Evolutionary conservation across 306 rosid genomes (phyloP).

Genomic region (Carpinus fangiana): DNA sequence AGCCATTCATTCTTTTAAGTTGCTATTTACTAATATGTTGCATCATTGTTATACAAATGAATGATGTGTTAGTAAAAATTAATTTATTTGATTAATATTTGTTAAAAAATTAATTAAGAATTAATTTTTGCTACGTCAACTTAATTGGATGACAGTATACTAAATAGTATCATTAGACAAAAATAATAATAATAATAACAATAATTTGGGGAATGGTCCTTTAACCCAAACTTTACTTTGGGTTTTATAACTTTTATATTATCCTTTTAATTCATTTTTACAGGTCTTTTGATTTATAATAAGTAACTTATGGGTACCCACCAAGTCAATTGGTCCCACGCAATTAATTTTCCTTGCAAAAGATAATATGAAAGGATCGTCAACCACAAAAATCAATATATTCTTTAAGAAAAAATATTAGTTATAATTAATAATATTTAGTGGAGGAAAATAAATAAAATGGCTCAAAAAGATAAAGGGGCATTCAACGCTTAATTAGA

Average conservation of each 20-base stretch:
- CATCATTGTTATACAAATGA: too few relatives aligned
- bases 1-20: too few relatives aligned
- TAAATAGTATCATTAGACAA: too few relatives aligned
- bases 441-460: background rate
- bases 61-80: too few relatives aligned
- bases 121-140: too few relatives aligned
- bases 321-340: conserved; percentile 23
- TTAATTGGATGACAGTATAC: too few relatives aligned
- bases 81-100: too few relatives aligned
- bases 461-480: background rate
- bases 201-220: background rate
- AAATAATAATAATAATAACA: too few relatives aligned
- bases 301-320: background rate
- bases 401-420: too few relatives aligned
- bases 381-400: too few relatives aligned
- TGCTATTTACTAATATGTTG: too few relatives aligned
- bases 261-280: background rate
- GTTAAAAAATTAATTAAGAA: too few relatives aligned
- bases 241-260: background rate
- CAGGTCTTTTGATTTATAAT: background rate
- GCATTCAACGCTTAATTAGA: background rate
- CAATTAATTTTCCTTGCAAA: conserved; percentile 4
- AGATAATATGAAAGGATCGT: background rate
- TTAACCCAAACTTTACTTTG: background rate
- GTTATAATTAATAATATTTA: background rate